These are phyloP conservation scores for Cladophialophora bantiana DNA, from an alignment of 2,329 filamentous ascomycete species.

Conservation along the genomic window DNA sequence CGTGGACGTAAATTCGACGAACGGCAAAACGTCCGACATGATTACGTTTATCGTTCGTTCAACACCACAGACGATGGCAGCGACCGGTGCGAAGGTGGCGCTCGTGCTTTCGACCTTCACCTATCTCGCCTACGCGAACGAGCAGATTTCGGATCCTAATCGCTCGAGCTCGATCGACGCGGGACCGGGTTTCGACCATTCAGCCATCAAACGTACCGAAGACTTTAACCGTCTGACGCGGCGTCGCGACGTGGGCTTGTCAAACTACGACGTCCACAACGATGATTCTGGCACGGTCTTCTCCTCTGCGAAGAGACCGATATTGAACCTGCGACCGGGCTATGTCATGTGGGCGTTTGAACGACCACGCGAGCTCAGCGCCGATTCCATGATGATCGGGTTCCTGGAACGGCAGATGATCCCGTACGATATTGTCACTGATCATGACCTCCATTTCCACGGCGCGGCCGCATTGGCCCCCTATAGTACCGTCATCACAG, in stretches of 20 bases:
- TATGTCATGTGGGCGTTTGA: slow-evolving; percentile 49
- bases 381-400: slow-evolving; percentile 48
- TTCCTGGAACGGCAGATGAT: slow-evolving; percentile 46
- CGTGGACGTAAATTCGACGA: slow-evolving; percentile 39
- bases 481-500: slow-evolving; percentile 44
- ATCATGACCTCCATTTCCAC: slow-evolving; percentile 46
- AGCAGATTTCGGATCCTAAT: slow-evolving; percentile 47
- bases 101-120: slow-evolving; percentile 49
- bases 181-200: slow-evolving; percentile 28
- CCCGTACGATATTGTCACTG: slow-evolving; percentile 48
- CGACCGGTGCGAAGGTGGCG: slow-evolving; percentile 37
- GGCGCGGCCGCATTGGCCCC: slow-evolving; percentile 35
- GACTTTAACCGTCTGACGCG: slow-evolving; percentile 41
- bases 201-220: slow-evolving; percentile 27
- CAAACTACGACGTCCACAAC: slow-evolving; percentile 49
- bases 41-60: slow-evolving; percentile 49
- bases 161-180: slow-evolving; percentile 36
- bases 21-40: slow-evolving; percentile 41
- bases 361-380: slow-evolving; percentile 49
- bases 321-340: slow-evolving; percentile 50
- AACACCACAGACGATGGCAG: slow-evolving; percentile 34
- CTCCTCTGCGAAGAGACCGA: slow-evolving; percentile 46
- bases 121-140: slow-evolving; percentile 51
- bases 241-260: slow-evolving; percentile 48
- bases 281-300: slow-evolving; percentile 47